Base-by-base conservation (phyloP, 2,329 filamentous ascomycete genomes). In the Penicillium sp. region DNA sequence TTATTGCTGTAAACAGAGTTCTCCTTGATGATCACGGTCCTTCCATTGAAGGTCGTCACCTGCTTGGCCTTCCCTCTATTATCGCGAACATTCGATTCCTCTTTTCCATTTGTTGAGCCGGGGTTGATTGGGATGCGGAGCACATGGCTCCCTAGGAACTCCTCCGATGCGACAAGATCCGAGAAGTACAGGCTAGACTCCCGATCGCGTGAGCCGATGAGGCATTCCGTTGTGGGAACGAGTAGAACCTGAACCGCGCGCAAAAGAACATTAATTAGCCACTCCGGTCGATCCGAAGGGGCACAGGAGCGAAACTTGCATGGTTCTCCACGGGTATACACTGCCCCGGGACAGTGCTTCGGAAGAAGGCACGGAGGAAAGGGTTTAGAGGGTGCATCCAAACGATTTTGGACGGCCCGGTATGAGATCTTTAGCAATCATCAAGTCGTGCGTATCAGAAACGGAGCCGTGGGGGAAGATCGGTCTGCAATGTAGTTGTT, bases 301-400 rank as follows among this genome's bases (percentile, higher is more conserved):
- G 61, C 59, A 56, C 48, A 54, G 41, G 42, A 52, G 54, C 43
- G 50, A 39, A 28, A 66, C 71, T 69, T 81, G 88, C 86, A 83
- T 98, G 91, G 77, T 96, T 91, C 78, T 95, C 90, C 66, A 92
- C 86, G 57, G 95, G 93, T 64, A 89, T 87, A 83, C 95, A 98
- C 88, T 98, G 94, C 72, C 90, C 83, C 69, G 90, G 90, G 75
- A 97, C 86, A 77, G 91, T 88, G 86, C 92, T 98, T 83, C 92
- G 92, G 86, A 97, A 97, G 88, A 99, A 98, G 84, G 94, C 92
- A 84, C 91, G 89, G 79, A 99, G 86, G 81, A 97, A 98, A 78
- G 95, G 95, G 82, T 99, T 99, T 88, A 98, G 86, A 83, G 95
- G 92, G 89, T 93, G 93, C 93, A 96, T 96, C 88, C 89, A 90